phyloP scores from a whole-genome alignment of 2,329 filamentous ascomycete species.

The Xylaria sp. region DNA sequence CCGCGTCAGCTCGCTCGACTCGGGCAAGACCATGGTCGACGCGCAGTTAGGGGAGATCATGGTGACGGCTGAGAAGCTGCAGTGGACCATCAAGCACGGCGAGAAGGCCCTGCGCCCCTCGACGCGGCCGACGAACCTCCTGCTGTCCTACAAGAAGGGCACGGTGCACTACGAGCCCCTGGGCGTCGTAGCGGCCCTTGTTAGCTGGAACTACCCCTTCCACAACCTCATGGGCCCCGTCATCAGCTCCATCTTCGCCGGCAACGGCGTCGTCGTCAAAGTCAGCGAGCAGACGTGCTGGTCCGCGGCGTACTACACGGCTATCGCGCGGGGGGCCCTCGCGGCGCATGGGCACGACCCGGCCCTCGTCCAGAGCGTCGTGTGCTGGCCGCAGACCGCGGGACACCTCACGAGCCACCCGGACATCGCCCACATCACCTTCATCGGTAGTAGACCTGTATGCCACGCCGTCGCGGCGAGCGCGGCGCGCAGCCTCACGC shows the following conservation, averaged over 20 bases:
- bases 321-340: constrained; percentile 79
- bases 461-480: constrained; percentile 87
- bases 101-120: constrained; percentile 78
- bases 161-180: constrained; percentile 89
- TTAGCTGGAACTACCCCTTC: constrained; percentile 97
- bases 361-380: constrained; percentile 80
- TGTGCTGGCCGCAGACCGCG: constrained; percentile 87
- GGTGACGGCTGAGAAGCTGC: constrained; percentile 90
- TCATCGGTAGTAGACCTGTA: constrained; percentile 88
- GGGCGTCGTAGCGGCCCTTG: constrained; percentile 88
- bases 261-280: constrained; percentile 92
- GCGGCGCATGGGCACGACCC: constrained; percentile 81
- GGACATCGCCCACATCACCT: constrained; percentile 85
- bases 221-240: constrained; percentile 93
- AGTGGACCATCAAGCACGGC: constrained; percentile 92
- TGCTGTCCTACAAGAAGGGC: constrained; percentile 96
- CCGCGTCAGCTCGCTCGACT: constrained; percentile 84
- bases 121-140: constrained; percentile 80
- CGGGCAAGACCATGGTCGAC: constrained; percentile 95
- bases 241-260: constrained; percentile 88
- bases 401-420: constrained; percentile 84
- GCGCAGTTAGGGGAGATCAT: constrained; percentile 93
- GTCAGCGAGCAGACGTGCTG: constrained; percentile 95
- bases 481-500: constrained; percentile 84
- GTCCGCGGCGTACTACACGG: constrained; percentile 83